Evolutionary conservation across 176 grass and related monocot genomes (phyloP), one percentile per base, ranked within the genome.

Genomic region (Aegilops bicornis): DNA sequence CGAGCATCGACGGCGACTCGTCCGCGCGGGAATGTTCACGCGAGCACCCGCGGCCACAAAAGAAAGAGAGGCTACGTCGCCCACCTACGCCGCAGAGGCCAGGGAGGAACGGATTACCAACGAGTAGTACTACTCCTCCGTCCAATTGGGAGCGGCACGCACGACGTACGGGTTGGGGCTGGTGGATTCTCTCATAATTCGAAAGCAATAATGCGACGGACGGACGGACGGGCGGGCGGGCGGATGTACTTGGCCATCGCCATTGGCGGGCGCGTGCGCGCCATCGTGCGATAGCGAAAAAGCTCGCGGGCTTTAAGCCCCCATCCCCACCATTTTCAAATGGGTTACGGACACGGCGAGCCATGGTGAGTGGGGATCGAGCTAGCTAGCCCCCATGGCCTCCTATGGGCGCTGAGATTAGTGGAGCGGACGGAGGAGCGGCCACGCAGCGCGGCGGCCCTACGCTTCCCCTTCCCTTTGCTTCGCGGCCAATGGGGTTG

Each of bases 121-220:
- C 45, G 45, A 47, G 43, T 14, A 12, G 7, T 10, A 42, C 43
- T 47, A 3, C 43, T 47, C 11, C 48, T 50, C 48, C 48, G 48
- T 50, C 48, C 14, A 16, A 50, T 50, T 17, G 48, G 48, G 48
- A 6, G 48, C 0, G 14, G 48, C 48, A 16, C 48, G 48, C 48
- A 52, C 5, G 48, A 17, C 15, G 48, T 15, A 17, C 48, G 48
- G 14, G 47, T 15, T 5, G 19, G 62, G 15, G 42, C 63, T 47
- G 86, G 84, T 94, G 84, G 92, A 87, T 94, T 87, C 89, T 10
- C 89, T 85, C 84, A 86, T 80, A 90, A 92, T 95, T 90, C 80
- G 13, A 77, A n/a, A 74, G 83, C 86, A 48, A 58, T 42, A 74
- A 87, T 74, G 88, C 89, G 86, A 84, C 86, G 87, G 89, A 91